Conservation (phyloP, 768 basidiomycete genomes). For the Clitopilus hobsonii region DNA sequence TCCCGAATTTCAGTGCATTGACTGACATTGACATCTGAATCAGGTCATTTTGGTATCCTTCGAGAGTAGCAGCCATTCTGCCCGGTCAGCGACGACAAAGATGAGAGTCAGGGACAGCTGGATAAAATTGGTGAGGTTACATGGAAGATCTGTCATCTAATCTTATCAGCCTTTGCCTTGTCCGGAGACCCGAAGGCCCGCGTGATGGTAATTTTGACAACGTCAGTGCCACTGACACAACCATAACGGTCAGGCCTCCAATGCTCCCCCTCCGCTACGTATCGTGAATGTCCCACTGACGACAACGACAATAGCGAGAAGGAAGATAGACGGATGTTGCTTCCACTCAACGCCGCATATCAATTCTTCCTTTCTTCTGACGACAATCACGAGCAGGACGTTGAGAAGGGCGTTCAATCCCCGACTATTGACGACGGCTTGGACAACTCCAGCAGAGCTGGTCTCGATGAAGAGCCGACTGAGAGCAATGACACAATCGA, state of each 20-base stretch:
- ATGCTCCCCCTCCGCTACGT: background rate
- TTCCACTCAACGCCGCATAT: conserved; percentile 7
- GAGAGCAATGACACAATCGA: background rate
- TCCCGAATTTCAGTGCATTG: conserved; percentile 83
- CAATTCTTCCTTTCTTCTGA: conserved; percentile 11
- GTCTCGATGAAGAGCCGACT: background rate
- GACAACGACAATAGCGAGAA: background rate
- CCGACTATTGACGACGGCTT: background rate
- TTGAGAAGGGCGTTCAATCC: conserved; percentile 11
- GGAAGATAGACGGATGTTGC: conserved; percentile 3
- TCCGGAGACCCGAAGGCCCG: background rate
- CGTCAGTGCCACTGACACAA: background rate
- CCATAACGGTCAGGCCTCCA: background rate
- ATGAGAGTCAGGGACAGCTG: background rate
- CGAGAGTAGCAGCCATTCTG: conserved; percentile 27
- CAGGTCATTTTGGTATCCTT: conserved; percentile 56
- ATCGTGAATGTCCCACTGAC: background rate
- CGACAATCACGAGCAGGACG: conserved; percentile 7
- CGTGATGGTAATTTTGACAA: background rate
- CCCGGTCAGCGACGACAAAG: background rate
- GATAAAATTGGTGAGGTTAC: background rate
- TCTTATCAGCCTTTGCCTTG: background rate
- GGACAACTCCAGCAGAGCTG: background rate
- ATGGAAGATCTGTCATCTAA: background rate
- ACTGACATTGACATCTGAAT: conserved; percentile 65